These are phyloP conservation scores for Juncus effusus DNA, from an alignment of 176 grass and related monocot genomes.

Conservation along the genomic window DNA sequence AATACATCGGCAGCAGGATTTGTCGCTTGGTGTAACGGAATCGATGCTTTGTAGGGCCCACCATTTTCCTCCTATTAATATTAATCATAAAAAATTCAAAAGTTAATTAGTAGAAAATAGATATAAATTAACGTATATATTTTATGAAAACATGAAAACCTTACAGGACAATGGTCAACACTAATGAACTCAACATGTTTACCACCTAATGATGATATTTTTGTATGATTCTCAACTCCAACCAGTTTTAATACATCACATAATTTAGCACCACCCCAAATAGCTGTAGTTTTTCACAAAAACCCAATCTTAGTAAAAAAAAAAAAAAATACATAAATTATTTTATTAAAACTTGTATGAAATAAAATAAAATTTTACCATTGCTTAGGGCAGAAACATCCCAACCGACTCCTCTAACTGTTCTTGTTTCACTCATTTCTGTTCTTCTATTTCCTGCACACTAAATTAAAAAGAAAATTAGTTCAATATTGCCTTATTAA, in stretches of 20 bases:
- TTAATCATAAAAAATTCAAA: slow-evolving; percentile 3
- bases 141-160: background rate
- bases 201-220: slow-evolving; percentile 28
- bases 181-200: slow-evolving; percentile 40
- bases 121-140: background rate
- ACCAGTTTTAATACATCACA: slow-evolving; percentile 33
- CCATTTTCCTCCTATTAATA: slow-evolving; percentile 34
- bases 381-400: slow-evolving; percentile 43
- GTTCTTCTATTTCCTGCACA: slow-evolving; percentile 55
- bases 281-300: slow-evolving; percentile 19
- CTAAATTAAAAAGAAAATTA: slow-evolving; percentile 20
- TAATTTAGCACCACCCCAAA: slow-evolving; percentile 38
- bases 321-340: slow-evolving; percentile 1
- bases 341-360: background rate
- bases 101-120: background rate
- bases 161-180: slow-evolving; percentile 29
- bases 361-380: slow-evolving; percentile 30
- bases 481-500: background rate
- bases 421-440: slow-evolving; percentile 38
- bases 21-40: slow-evolving; percentile 35
- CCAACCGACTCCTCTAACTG: slow-evolving; percentile 47
- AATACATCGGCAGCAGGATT: slow-evolving; percentile 39
- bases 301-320: background rate
- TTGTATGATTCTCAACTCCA: slow-evolving; percentile 31
- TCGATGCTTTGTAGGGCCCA: slow-evolving; percentile 45